phyloP scores from a whole-genome alignment of 164 flowering plant species.

The Liquidambar formosana region DNA sequence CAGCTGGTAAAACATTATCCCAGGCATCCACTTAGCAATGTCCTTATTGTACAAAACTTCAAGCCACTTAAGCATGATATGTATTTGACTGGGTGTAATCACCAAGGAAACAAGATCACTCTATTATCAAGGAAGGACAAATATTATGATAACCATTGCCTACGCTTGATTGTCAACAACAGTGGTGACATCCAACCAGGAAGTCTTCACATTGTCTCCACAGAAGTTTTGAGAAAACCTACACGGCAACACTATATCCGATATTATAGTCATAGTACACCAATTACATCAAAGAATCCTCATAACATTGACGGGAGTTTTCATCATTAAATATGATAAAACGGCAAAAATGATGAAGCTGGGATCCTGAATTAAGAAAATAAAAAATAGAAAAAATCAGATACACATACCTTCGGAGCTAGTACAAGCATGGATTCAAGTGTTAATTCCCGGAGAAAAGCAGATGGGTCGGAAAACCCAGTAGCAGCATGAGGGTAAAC shows the following conservation, averaged over 20 bases:
- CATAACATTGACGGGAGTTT: background rate
- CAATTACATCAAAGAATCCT: no score
- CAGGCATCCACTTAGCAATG: no score
- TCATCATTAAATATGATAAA: background rate
- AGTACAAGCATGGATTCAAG: conserved; percentile 94
- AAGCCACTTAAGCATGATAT: background rate
- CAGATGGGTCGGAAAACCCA: conserved; percentile 92
- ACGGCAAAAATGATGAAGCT: background rate
- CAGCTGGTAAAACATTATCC: no score
- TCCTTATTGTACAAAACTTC: background rate
- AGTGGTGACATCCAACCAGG: no score
- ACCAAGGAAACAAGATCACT: background rate
- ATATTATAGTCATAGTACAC: no score
- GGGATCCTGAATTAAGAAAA: background rate
- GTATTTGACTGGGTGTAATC: background rate
- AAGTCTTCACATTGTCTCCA: no score
- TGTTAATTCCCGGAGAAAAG: conserved; percentile 92
- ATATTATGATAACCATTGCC: no score
- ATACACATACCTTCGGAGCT: conserved; percentile 84
- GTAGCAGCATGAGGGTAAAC: conserved; percentile 92
- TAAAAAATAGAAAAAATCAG: background rate
- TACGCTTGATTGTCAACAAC: no score
- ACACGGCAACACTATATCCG: no score
- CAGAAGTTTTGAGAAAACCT: no score
- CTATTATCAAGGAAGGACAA: no score